phyloP scores from a whole-genome alignment of 352 stramenopile genomes.

The Globisporangium lucens region DNA sequence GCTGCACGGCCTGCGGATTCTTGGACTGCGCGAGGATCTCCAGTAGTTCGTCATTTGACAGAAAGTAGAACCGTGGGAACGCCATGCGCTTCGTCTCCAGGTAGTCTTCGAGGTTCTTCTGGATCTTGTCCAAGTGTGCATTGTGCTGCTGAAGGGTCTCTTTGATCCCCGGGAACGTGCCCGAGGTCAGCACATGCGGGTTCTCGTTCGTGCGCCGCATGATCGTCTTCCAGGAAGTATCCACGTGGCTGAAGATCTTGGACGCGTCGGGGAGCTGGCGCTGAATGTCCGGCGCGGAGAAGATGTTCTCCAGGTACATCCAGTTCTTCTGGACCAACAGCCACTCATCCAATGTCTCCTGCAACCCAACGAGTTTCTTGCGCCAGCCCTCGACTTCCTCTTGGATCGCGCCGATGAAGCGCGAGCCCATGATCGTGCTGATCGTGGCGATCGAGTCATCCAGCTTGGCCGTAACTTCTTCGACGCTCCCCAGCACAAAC shows the following conservation, averaged over 20 bases:
- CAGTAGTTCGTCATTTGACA: constrained; percentile 94
- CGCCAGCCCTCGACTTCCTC: constrained; percentile 88
- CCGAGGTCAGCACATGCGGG: constrained; percentile 81
- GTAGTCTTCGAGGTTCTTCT: constrained; percentile 92
- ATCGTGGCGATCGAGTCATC: constrained; percentile 94
- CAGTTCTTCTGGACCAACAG: constrained; percentile 87
- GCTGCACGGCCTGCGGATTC: constrained; percentile 93
- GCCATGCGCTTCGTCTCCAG: constrained; percentile 92
- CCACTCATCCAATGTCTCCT: constrained; percentile 89
- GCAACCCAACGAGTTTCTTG: constrained; percentile 75
- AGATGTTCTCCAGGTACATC: constrained; percentile 89
- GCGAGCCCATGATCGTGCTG: constrained; percentile 90
- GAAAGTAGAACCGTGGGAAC: constrained; percentile 94
- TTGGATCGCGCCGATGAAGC: constrained; percentile 90
- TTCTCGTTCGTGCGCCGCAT: constrained; percentile 89
- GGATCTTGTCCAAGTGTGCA: constrained; percentile 85
- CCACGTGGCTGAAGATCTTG: constrained; percentile 90
- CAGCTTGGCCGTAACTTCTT: constrained; percentile 88
- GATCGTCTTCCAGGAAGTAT: constrained; percentile 90
- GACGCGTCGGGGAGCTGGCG: constrained; percentile 86
- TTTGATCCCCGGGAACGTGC: constrained; percentile 75
- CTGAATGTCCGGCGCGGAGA: constrained; percentile 89
- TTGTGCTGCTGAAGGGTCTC: constrained; percentile 86
- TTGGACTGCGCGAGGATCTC: constrained; percentile 95
- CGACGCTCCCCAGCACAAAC: constrained; percentile 90